Base-by-base conservation (phyloP, 352 stramenopile genomes). In the Pythium phragmiticola region DNA sequence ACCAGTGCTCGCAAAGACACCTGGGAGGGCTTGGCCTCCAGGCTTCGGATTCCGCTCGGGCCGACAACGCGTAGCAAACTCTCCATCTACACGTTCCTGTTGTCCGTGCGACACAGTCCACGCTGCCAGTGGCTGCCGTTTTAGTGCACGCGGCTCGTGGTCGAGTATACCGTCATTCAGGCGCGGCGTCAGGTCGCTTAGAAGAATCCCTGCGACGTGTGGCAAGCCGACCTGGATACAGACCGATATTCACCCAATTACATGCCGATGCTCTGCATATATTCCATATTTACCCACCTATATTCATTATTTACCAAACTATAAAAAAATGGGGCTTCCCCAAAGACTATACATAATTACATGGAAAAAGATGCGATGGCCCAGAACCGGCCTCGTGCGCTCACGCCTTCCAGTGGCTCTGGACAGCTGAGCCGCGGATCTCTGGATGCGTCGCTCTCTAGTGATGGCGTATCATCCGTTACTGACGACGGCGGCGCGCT, bases 401-500 rank as follows among this genome's bases (percentile, higher is more conserved):
- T 23, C 28, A 8, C 12, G 37, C 37, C 50, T 37, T 60, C 53
- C 23, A 16, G 23, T 11, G 53, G 12, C 52, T 47, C 36, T 36
- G 17, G 28, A 19, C 37, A 9, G 34, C 9, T 21, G 23, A 53
- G 47, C 47, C 21, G 14, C 23, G 36, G 9, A 23, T 47, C 34
- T 17, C 39, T 42, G 42, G 57, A 60, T 17, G 30, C 39, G 7
- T 51, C 13, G 34, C 4, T 49, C 17, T 49, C 43, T 30, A 34
- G 34, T 7, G 37, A 48, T 28, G 51, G 21, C 19, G 12, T 21
- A 8, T 8, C 19, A 13, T 33, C 21, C 4, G 33, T n/a, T 7
- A 13, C 17, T 2, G 50, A 49, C 7, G 41, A 46, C 37, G 53
- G 61, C n/a, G 46, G 61, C 19, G 61, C 61, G 61, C 61, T 68